Evolutionary conservation across 176 grass and related monocot genomes (phyloP).

Genomic region (Sorghum bicolor): DNA sequence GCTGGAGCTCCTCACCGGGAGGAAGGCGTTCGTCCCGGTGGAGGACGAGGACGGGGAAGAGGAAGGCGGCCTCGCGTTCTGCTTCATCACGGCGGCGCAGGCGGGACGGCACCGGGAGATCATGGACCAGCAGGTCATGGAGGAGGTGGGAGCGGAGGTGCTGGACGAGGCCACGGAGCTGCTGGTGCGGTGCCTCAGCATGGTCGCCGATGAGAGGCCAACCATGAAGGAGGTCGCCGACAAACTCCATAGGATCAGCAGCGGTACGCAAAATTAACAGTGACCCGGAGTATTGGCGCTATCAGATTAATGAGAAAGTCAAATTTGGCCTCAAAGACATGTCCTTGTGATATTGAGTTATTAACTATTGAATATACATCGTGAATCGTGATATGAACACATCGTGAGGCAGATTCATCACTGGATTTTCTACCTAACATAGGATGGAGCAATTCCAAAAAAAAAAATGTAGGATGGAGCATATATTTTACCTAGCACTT

Average conservation of each 20-base stretch:
- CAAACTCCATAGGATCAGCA: slow-evolving; percentile 25
- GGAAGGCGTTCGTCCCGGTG: slow-evolving; percentile 34
- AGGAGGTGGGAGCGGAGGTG: slow-evolving; percentile 8
- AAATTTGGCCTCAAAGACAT: too few species aligned
- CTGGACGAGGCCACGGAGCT: slow-evolving; percentile 15
- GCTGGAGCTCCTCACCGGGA: slow-evolving; percentile 49
- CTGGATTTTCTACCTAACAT: too few species aligned
- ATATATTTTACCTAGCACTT: too few species aligned
- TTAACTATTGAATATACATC: too few species aligned
- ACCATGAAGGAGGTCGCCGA: slow-evolving; percentile 47
- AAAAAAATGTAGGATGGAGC: too few species aligned
- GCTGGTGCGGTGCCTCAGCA: slow-evolving; percentile 30
- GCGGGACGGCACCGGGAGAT: neutral
- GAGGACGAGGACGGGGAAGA: slow-evolving; percentile 23
- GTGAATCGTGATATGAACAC: too few species aligned
- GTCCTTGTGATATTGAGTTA: too few species aligned
- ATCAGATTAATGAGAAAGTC: too few species aligned
- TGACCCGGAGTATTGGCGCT: too few species aligned
- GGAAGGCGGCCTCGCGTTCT: slow-evolving; percentile 23
- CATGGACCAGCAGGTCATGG: slow-evolving; percentile 23
- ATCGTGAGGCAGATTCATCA: too few species aligned
- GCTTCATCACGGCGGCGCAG: slow-evolving; percentile 19
- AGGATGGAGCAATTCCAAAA: too few species aligned
- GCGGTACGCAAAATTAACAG: neutral
- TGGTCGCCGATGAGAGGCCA: slow-evolving; percentile 33